Base-by-base conservation (phyloP, 495 filamentous ascomycete species). In the Pseudoneurospora amorphoporcata region DNA sequence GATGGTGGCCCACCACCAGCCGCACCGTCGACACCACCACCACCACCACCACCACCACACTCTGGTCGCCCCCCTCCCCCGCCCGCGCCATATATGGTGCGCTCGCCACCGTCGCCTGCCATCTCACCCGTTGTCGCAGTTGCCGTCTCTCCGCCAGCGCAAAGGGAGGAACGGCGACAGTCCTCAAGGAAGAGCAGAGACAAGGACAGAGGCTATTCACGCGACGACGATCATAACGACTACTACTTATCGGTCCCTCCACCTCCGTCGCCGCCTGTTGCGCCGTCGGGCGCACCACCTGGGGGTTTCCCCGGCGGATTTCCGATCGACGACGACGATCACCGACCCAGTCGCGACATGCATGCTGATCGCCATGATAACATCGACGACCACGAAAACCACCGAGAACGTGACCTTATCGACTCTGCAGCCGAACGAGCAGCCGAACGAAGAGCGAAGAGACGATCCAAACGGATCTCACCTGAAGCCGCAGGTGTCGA, bases 281-380 rank as follows among this genome's bases (percentile, higher is more conserved):
- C 35, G 43, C 75, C 40, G 41, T 69, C 82, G 86, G 43, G 84
- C 90, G 77, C 84, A 87, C 73, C 86, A 85, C 68, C 47, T 84
- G 90, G 81, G 40, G 79, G 75, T 1, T 71, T 85, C 16, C 87
- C 86, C 68, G 85, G 85, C 68, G 82, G 81, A 23, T 87, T 86
- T 73, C 87, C 86, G 3, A 32, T 74, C 37, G 83, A 83, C 69
- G 76, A 83, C 69, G 76, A 80, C 35, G 84, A 82, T 19, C 75
- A 77, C 12, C 58, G 53, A 73, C 53, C 53, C 12, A 65, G 53
- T 65, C 53, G 53, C 53, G 53, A 65, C 53, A 65, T 65, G 53
- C 53, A 65, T 65, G 53, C 23, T 32, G 53, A 65, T 32, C 53
- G 9, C 5, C 72, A 76, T 8, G 72, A 75, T 10, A 75, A 71